Conservation (phyloP, 768 basidiomycete species). For the Sporobolomyces roseus region DNA sequence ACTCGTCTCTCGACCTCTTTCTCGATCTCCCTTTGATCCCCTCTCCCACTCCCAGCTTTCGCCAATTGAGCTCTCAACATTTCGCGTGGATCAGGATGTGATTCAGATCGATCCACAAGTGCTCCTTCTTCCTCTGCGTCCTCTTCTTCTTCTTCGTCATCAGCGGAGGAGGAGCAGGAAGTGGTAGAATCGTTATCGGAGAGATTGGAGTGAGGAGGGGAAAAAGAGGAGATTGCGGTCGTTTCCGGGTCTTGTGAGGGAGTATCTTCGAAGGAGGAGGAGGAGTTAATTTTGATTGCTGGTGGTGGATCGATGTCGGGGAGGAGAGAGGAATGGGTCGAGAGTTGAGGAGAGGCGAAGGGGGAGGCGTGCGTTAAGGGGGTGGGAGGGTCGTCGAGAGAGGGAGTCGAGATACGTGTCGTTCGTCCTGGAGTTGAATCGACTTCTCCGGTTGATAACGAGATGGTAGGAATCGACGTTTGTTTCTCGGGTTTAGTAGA, state of each 20-base stretch:
- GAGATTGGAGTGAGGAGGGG: neutral
- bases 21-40: neutral
- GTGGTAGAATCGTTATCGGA: neutral
- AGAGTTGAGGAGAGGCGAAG: conserved; percentile 1
- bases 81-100: conserved; percentile 30
- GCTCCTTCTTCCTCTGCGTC: neutral
- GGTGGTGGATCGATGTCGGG: neutral
- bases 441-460: conserved; percentile 4
- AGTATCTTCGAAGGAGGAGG: neutral
- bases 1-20: neutral
- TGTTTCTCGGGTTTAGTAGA: neutral
- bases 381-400: neutral
- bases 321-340: neutral
- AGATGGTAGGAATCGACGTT: conserved; percentile 5
- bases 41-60: neutral
- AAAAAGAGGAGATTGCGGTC: neutral
- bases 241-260: too few relatives aligned
- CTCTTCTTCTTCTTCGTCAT: conserved; percentile 12
- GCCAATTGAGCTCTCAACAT: conserved; percentile 34
- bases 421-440: neutral
- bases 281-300: too few relatives aligned
- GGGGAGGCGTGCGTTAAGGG: neutral
- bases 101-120: conserved; percentile 1
- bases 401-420: neutral
- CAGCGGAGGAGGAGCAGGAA: neutral